phyloP scores from a whole-genome alignment of 139 green algal genomes.

The Picochlorum sp. region DNA sequence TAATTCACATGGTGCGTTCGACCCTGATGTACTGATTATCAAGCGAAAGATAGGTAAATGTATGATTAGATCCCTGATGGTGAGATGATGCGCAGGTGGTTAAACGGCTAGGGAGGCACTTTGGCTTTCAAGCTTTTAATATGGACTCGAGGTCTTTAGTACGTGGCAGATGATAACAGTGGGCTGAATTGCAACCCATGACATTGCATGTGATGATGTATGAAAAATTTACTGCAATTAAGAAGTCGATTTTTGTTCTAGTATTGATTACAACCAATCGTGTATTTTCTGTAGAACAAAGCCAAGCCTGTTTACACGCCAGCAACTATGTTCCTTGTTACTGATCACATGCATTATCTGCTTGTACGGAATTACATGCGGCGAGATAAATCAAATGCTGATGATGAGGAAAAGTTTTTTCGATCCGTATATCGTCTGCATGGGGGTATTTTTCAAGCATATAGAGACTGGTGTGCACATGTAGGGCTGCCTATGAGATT shows the following conservation, averaged over 20 bases:
- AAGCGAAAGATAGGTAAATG: not conserved
- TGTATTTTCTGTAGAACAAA: conserved; percentile 8
- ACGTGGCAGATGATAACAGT: too few species aligned
- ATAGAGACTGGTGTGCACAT: conserved; percentile 30
- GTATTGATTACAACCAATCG: not conserved
- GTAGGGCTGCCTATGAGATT: conserved; percentile 14
- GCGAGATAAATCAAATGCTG: conserved; percentile 21
- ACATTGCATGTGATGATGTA: too few species aligned
- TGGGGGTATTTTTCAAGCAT: conserved; percentile 46
- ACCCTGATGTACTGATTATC: not conserved
- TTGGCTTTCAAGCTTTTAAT: conserved; percentile 73
- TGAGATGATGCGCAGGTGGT: conserved; percentile 38
- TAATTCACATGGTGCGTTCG: conserved; percentile 20
- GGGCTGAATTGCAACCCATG: too few species aligned
- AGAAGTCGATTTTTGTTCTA: too few species aligned
- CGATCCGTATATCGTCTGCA: conserved; percentile 44
- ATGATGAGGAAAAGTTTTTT: conserved; percentile 21
- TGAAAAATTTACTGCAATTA: too few species aligned
- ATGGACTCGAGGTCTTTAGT: conserved; percentile 40
- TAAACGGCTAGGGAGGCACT: conserved; percentile 44
- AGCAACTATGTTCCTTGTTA: conserved; percentile 56
- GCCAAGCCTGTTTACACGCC: conserved; percentile 22
- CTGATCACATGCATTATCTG: conserved; percentile 52
- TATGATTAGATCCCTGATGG: not conserved
- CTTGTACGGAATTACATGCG: conserved; percentile 57